Conservation (phyloP, 1,284 basidiomycete genomes). For the Leccinum holopus region DNA sequence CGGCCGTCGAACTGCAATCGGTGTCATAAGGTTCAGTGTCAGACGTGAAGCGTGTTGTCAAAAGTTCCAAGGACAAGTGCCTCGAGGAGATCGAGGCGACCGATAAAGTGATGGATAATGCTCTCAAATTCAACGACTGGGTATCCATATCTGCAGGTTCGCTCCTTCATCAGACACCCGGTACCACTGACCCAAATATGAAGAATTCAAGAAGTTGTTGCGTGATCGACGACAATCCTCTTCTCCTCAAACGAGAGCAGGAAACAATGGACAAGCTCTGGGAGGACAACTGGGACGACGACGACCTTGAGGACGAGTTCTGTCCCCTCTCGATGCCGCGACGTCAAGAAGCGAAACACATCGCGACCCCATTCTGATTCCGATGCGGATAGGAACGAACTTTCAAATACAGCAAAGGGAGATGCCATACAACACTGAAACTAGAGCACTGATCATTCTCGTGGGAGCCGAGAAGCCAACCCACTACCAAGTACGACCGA, state of each 20-base stretch:
- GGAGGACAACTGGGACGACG: too few species aligned
- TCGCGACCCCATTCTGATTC: too few species aligned
- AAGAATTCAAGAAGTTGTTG: constrained; percentile 63
- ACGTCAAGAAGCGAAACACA: too few species aligned
- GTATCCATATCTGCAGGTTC: constrained; percentile 85
- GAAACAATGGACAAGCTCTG: too few species aligned
- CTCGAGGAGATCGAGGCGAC: constrained; percentile 88
- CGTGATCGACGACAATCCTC: too few species aligned
- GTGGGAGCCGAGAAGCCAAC: neutral
- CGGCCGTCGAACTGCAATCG: too few species aligned
- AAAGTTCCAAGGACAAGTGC: constrained; percentile 86
- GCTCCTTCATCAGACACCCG: constrained; percentile 2
- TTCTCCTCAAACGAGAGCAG: too few species aligned
- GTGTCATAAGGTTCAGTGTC: too few species aligned
- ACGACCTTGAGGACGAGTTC: constrained; percentile 4
- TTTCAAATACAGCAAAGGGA: constrained; percentile 58
- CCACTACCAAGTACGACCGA: neutral
- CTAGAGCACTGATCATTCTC: too few species aligned
- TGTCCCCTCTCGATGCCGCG: too few species aligned
- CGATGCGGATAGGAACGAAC: constrained; percentile 53
- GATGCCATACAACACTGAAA: constrained; percentile 58
- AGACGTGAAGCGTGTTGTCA: constrained; percentile 62
- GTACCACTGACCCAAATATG: constrained; percentile 17
- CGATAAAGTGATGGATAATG: constrained; percentile 92
- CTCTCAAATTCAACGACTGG: constrained; percentile 97